A percentile compares a stretch with the other conserved stretches of the same genome.
These are phyloP conservation scores for Phytophthora tentaculata DNA, from an alignment of 352 stramenopile species.

Conservation along the genomic window DNA sequence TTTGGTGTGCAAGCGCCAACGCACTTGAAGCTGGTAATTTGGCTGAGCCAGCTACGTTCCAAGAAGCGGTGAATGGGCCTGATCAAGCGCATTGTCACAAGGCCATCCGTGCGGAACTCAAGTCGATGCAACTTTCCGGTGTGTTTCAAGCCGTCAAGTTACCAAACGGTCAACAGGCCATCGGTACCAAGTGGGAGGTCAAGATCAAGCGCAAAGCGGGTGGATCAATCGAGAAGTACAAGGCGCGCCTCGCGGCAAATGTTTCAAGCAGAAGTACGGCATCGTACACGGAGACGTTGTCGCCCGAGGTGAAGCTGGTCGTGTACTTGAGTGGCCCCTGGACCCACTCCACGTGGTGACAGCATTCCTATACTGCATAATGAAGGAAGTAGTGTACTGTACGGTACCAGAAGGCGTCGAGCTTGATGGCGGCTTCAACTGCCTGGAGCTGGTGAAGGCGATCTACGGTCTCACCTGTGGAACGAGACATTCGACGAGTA, in stretches of 20 bases:
- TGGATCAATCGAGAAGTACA: slow-evolving; percentile 48
- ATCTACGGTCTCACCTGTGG: slow-evolving; percentile 19
- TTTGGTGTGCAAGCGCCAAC: slow-evolving; percentile 3
- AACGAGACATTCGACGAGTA: slow-evolving; percentile 16
- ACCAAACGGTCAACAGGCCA: slow-evolving; percentile 11
- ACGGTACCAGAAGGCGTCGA: slow-evolving; percentile 2
- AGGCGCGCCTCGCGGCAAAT: slow-evolving; percentile 6
- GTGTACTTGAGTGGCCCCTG: slow-evolving; percentile 2
- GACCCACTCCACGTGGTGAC: slow-evolving; percentile 19
- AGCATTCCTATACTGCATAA: slow-evolving; percentile 12
- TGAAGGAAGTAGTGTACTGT: slow-evolving; percentile 16
- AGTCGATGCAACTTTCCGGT: slow-evolving; percentile 21
- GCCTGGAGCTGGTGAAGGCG: slow-evolving; percentile 11
- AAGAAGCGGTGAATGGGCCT: slow-evolving; percentile 6
- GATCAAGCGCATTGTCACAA: slow-evolving; percentile 30
- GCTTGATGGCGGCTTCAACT: background rate
- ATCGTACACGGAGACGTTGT: slow-evolving; percentile 8
- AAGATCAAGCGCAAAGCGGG: slow-evolving; percentile 47
- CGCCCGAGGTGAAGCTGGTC: background rate
- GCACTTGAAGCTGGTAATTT: background rate
- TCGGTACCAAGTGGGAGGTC: slow-evolving; percentile 44
- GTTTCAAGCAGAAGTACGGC: slow-evolving; percentile 22
- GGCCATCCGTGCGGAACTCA: slow-evolving; percentile 15
- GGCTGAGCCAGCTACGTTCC: background rate
- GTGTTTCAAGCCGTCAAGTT: no score